phyloP scores from a whole-genome alignment of 2,329 filamentous ascomycete species.

The Aureobasidium sp. region DNA sequence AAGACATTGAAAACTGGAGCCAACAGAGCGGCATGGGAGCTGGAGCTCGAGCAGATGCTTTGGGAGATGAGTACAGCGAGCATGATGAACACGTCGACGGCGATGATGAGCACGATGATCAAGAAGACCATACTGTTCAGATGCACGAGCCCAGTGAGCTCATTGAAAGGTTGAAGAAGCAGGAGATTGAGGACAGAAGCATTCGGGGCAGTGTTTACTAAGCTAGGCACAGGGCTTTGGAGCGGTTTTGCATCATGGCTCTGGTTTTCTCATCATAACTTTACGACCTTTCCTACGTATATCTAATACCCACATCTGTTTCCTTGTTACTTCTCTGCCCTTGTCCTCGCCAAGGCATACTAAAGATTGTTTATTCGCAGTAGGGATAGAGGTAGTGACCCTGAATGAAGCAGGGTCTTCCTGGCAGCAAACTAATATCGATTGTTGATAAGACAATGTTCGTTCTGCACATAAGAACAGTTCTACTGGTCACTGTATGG shows the following conservation, averaged over 20 bases:
- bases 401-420: too few relatives aligned
- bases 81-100: slow-evolving; percentile 18
- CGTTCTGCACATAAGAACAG: too few relatives aligned
- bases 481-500: too few relatives aligned
- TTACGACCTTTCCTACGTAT: too few relatives aligned
- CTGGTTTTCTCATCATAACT: background rate
- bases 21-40: slow-evolving; percentile 40
- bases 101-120: slow-evolving; percentile 11
- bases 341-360: too few relatives aligned
- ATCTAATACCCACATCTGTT: too few relatives aligned
- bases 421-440: too few relatives aligned
- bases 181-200: slow-evolving; percentile 23
- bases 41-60: slow-evolving; percentile 35
- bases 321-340: too few relatives aligned
- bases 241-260: background rate
- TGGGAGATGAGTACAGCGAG: slow-evolving; percentile 34
- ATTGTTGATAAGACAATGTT: too few relatives aligned
- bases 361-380: too few relatives aligned
- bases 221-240: background rate
- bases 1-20: slow-evolving; percentile 34
- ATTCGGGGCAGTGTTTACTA: slow-evolving; percentile 25
- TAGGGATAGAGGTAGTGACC: too few relatives aligned
- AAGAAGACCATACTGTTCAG: background rate
- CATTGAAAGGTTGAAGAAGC: slow-evolving; percentile 14
- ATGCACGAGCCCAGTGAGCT: slow-evolving; percentile 8